Conservation (phyloP, 2,329 filamentous ascomycete genomes). For the Pseudogymnoascus sp. region DNA sequence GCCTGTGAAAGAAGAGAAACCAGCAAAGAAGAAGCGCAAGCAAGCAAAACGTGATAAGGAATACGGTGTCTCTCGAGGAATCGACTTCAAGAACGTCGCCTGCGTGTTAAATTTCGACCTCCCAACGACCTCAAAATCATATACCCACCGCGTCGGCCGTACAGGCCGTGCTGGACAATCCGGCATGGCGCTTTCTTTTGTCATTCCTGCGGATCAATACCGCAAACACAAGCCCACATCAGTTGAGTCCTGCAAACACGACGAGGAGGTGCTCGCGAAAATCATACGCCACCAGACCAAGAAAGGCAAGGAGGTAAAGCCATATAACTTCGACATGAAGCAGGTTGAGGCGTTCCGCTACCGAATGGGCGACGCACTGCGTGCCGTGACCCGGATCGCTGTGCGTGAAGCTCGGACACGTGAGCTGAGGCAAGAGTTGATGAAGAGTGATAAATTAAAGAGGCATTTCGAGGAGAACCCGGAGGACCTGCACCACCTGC, state of each 20-base stretch:
- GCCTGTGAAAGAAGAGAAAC: constrained; percentile 19
- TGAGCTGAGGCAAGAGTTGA: constrained; percentile 79
- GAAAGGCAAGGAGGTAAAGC: constrained; percentile 71
- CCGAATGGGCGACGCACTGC: constrained; percentile 83
- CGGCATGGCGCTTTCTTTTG: constrained; percentile 93
- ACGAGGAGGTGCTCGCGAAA: constrained; percentile 74
- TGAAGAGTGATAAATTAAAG: constrained; percentile 90
- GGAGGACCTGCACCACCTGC: constrained; percentile 72
- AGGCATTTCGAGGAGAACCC: constrained; percentile 97
- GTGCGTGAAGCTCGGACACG: constrained; percentile 82
- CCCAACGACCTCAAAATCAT: constrained; percentile 77
- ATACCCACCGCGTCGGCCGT: constrained; percentile 92
- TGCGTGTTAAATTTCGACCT: constrained; percentile 97
- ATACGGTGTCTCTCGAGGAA: constrained; percentile 89
- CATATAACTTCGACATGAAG: constrained; percentile 90
- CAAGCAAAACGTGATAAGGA: constrained; percentile 65
- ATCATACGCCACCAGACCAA: constrained; percentile 74
- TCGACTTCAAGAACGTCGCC: constrained; percentile 93
- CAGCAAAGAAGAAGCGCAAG: constrained; percentile 57
- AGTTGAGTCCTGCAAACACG: constrained; percentile 65
- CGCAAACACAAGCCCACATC: constrained; percentile 85
- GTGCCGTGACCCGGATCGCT: constrained; percentile 81
- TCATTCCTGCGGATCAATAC: constrained; percentile 72
- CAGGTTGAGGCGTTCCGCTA: constrained; percentile 93
- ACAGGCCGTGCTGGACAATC: constrained; percentile 86